Evolutionary conservation across 371 early-diverging fungal species (phyloP).

Genomic region (Scutellospora calospora): DNA sequence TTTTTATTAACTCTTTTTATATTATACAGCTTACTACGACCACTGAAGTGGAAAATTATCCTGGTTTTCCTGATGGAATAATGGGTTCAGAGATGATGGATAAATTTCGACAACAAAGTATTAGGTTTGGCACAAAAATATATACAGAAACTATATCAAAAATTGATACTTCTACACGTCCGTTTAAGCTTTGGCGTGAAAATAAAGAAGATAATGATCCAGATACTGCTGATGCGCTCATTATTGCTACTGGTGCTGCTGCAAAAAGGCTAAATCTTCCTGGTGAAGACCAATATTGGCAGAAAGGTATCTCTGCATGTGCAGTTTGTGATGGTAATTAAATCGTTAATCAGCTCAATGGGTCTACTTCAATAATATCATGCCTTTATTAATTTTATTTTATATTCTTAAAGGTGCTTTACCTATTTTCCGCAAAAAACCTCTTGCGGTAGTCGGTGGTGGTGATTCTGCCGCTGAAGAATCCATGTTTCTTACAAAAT

Average conservation of each 20-base stretch:
- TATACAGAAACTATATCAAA: constrained; percentile 91
- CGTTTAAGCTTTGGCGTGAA: constrained; percentile 94
- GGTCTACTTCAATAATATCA: not conserved
- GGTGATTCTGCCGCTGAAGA: constrained; percentile 99
- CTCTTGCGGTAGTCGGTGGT: constrained; percentile 96
- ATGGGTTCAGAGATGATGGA: constrained; percentile 83
- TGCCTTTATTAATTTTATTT: not conserved
- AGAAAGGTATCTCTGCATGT: constrained; percentile 98
- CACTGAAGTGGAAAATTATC: constrained; percentile 93
- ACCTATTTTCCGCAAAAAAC: constrained; percentile 96
- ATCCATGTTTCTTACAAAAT: constrained; percentile 94
- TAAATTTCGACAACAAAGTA: constrained; percentile 83
- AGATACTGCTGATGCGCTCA: constrained; percentile 84
- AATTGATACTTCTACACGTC: constrained; percentile 81
- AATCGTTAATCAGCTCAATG: constrained; percentile 41
- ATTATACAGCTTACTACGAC: constrained; percentile 87
- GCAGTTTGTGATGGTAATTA: constrained; percentile 96
- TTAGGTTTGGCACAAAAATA: constrained; percentile 84
- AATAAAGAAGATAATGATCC: constrained; percentile 72
- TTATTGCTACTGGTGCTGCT: constrained; percentile 98
- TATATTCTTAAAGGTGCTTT: constrained; percentile 67
- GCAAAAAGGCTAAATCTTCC: constrained; percentile 92
- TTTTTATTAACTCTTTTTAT: not conserved
- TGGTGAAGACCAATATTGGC: constrained; percentile 91
- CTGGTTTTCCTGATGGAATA: constrained; percentile 60